phyloP scores from a whole-genome alignment of 148 eudicot genomes.

The Silene uniflora region DNA sequence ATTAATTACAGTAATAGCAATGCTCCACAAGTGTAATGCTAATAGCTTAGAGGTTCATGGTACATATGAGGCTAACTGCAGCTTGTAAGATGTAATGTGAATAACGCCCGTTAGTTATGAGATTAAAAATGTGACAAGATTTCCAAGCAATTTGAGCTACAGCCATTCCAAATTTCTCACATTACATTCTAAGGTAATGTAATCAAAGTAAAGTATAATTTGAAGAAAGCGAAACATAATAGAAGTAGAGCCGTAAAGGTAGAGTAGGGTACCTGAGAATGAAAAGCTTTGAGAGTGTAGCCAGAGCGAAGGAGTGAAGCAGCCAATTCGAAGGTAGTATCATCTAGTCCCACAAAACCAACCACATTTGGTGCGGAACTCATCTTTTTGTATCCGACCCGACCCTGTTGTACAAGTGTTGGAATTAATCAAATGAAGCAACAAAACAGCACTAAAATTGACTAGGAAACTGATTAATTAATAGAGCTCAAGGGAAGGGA shows the following conservation, averaged over 20 bases:
- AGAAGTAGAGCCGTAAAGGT: too few relatives aligned
- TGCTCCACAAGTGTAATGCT: not conserved
- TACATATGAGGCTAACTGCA: not conserved
- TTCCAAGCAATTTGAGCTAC: not conserved
- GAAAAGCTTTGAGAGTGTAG: slow-evolving; percentile 62
- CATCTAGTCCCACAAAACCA: slow-evolving; percentile 74
- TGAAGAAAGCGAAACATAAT: too few relatives aligned
- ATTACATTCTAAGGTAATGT: too few relatives aligned
- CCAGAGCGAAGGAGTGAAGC: slow-evolving; percentile 61
- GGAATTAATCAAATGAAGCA: too few relatives aligned
- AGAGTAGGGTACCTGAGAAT: too few relatives aligned
- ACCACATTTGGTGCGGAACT: slow-evolving; percentile 33
- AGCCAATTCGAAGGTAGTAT: slow-evolving; percentile 59
- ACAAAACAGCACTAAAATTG: too few relatives aligned
- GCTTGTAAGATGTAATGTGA: not conserved
- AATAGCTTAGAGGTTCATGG: not conserved
- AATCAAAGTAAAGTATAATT: too few relatives aligned
- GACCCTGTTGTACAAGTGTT: too few relatives aligned
- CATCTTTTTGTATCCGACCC: slow-evolving; percentile 18
- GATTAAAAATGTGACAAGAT: too few relatives aligned
- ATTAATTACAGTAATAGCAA: not conserved
- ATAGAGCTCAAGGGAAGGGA: not conserved
- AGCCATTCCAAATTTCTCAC: too few relatives aligned
- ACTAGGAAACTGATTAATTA: not conserved
- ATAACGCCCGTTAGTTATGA: too few relatives aligned